These are phyloP conservation scores for Linum trigynum DNA, from an alignment of 345 rosid species.

Conservation along the genomic window DNA sequence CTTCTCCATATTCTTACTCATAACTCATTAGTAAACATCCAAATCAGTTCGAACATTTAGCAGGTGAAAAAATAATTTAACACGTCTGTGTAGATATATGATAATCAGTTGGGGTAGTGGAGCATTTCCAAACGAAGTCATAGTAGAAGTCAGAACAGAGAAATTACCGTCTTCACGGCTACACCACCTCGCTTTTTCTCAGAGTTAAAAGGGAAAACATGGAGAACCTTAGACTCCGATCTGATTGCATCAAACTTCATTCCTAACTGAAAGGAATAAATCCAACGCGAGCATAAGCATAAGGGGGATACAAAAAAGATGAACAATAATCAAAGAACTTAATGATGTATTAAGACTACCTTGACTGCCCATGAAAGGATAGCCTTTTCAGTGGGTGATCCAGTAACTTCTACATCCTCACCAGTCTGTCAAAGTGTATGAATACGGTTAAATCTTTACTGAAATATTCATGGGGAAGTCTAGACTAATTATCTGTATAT, in stretches of 20 bases:
- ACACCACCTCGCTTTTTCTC: slow-evolving; percentile 65
- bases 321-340: slow-evolving; percentile 6
- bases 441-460: slow-evolving; percentile 9
- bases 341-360: slow-evolving; percentile 20
- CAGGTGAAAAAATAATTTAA: no score
- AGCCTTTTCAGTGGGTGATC: slow-evolving; percentile 70
- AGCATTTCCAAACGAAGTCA: no score
- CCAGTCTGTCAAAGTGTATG: slow-evolving; percentile 45
- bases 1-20: no score
- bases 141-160: no score
- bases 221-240: slow-evolving; percentile 37
- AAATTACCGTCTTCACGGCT: slow-evolving; percentile 21
- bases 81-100: no score
- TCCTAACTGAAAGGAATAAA: slow-evolving; percentile 53
- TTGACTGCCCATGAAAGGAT: slow-evolving; percentile 60
- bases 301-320: slow-evolving; percentile 10
- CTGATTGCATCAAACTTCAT: slow-evolving; percentile 70
- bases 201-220: slow-evolving; percentile 63
- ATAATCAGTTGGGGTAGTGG: no score
- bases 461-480: background rate
- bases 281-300: background rate
- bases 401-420: slow-evolving; percentile 49
- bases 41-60: no score
- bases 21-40: no score
- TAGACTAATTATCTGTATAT: no score